These are phyloP conservation scores for Exophiala sideris DNA, from an alignment of 2,329 filamentous ascomycete genomes.

Conservation along the genomic window DNA sequence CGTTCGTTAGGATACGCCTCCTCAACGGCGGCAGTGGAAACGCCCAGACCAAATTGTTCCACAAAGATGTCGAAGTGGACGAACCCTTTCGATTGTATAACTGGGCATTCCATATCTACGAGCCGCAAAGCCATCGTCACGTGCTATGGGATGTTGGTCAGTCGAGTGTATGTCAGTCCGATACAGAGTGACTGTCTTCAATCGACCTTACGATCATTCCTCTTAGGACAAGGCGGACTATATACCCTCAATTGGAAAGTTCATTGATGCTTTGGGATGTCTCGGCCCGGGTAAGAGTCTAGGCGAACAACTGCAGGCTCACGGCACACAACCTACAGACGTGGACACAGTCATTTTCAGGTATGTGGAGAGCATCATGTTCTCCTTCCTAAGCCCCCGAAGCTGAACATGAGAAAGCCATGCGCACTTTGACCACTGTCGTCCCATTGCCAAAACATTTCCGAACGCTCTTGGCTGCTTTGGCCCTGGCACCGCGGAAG, in stretches of 20 bases:
- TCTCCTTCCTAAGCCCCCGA: neutral
- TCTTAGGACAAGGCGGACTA: neutral
- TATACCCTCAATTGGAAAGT: neutral
- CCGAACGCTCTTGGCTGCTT: neutral
- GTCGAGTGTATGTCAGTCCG: neutral
- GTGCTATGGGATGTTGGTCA: slow-evolving; percentile 3
- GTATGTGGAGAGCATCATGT: neutral
- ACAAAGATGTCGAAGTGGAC: too few species aligned
- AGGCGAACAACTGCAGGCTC: neutral
- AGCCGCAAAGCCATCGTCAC: neutral
- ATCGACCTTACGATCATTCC: neutral
- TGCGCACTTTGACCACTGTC: slow-evolving; percentile 2
- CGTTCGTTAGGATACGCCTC: too few species aligned
- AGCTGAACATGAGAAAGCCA: neutral
- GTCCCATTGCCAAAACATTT: neutral
- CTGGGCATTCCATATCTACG: slow-evolving; percentile 1
- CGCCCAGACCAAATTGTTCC: too few species aligned
- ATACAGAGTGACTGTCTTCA: too few species aligned
- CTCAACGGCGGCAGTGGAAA: too few species aligned
- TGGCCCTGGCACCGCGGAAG: neutral
- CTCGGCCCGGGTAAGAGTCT: neutral
- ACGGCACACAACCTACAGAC: neutral
- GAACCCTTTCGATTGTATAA: neutral
- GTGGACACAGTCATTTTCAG: neutral
- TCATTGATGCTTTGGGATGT: neutral